Evolutionary conservation across 495 filamentous ascomycete species (phyloP), one percentile per base, ranked within the genome.

Genomic region (Penicillium diatomitis): DNA sequence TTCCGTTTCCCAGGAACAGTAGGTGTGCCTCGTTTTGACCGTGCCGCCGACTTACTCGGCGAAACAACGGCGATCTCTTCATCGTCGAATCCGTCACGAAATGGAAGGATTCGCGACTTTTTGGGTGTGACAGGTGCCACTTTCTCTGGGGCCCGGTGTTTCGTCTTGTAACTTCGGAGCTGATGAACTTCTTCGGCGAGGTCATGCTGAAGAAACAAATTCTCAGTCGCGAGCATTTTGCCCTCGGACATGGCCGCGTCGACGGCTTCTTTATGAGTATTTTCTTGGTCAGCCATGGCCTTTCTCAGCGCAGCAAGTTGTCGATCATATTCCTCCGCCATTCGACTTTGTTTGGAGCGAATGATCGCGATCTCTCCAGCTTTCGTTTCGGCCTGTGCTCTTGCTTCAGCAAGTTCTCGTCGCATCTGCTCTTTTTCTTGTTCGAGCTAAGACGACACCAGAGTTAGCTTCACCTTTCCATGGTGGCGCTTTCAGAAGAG

Each of bases 71-170:
- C 60, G 38, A 87, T 78, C 52, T 88, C 84, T 38, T 82, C 77
- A 49, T 88, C 82, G 41, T 85, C 81, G 54, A 88, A 88, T 28
- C 85, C 85, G 71, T 88, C 85, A 27, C 84, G 69, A 37, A 79
- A 76, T 0, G 75, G 72, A 8, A 77, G 67, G n/a, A 63, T 58
- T 51, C 69, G 77, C 28, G 61, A 62, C 60, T 81, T 85, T 47
- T 70, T 81, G 5, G 84, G 84, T 4, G 84, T 88, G 2, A 68
- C 63, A 0, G 67, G 67, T 3, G 68, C 66, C 32, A 47, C 42
- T 55, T 69, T 66, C 41, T 63, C 60, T 48, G 62, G 65, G 28
- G 55, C 49, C 47, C 69, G 66, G 9, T 65, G 60, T 46, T 70
- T 77, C 41, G 56, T 65, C 52, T 71, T 78, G 20, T 72, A 59